phyloP scores from a whole-genome alignment of 768 basidiomycete genomes.

The Cystofilobasidium macerans region DNA sequence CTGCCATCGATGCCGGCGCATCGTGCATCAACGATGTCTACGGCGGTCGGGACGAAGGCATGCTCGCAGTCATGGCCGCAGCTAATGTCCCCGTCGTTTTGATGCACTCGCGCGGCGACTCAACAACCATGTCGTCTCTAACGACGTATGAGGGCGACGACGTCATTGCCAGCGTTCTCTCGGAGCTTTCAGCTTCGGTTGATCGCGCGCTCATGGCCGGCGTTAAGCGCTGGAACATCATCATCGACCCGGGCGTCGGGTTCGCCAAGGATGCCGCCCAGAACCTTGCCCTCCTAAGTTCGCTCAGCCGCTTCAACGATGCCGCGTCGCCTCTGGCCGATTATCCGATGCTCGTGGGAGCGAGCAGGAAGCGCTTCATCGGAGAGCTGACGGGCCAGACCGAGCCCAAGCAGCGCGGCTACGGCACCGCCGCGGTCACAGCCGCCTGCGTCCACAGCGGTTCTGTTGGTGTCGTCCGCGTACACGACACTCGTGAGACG shows the following conservation, averaged over 20 bases:
- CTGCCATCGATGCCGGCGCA: slow-evolving; percentile 67
- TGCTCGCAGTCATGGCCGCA: slow-evolving; percentile 57
- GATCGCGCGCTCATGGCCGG: slow-evolving; percentile 57
- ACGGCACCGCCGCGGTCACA: slow-evolving; percentile 69
- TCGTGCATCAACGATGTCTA: slow-evolving; percentile 91
- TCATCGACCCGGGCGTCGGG: slow-evolving; percentile 85
- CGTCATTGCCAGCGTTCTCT: slow-evolving; percentile 56
- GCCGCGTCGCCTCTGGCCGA: slow-evolving; percentile 42
- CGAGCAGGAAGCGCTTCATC: slow-evolving; percentile 75
- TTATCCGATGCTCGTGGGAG: slow-evolving; percentile 58
- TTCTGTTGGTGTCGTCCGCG: slow-evolving; percentile 59
- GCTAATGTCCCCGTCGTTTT: slow-evolving; percentile 68
- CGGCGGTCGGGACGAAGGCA: slow-evolving; percentile 51
- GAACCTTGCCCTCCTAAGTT: slow-evolving; percentile 58
- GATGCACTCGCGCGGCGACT: slow-evolving; percentile 90
- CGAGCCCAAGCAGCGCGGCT: slow-evolving; percentile 52
- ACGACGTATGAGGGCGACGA: slow-evolving; percentile 49
- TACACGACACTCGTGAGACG: slow-evolving; percentile 69
- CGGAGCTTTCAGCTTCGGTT: slow-evolving; percentile 62
- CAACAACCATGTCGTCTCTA: slow-evolving; percentile 37
- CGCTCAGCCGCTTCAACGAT: slow-evolving; percentile 42
- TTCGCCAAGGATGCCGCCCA: slow-evolving; percentile 77
- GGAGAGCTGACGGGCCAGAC: slow-evolving; percentile 51
- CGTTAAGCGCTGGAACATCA: slow-evolving; percentile 72
- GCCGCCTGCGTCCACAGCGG: slow-evolving; percentile 59